phyloP scores from a whole-genome alignment of 768 basidiomycete species.

The Lentinula aciculospora region DNA sequence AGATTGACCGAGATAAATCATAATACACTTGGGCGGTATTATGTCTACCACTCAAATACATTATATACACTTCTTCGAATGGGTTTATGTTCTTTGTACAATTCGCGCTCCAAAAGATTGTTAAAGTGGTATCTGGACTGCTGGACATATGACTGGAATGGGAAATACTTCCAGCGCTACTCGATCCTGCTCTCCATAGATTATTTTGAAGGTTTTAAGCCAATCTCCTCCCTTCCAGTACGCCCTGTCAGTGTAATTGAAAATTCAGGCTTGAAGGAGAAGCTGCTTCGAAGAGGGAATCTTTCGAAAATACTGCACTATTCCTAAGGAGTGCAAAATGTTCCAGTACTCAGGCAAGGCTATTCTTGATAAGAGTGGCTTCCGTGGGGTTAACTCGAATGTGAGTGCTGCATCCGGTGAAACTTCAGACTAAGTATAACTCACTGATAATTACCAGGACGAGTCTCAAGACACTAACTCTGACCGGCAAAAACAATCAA shows the following conservation, averaged over 20 bases:
- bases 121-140: not conserved
- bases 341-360: not conserved
- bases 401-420: not conserved
- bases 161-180: not conserved
- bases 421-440: not conserved
- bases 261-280: not conserved
- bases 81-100: not conserved
- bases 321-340: not conserved
- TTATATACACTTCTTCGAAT: no score
- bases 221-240: not conserved
- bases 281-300: not conserved
- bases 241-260: not conserved
- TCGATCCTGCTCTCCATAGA: not conserved
- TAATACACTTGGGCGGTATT: no score
- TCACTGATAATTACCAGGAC: not conserved
- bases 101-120: not conserved
- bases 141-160: not conserved
- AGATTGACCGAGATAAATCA: no score
- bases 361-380: not conserved
- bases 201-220: not conserved
- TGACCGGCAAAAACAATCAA: not conserved
- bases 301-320: not conserved
- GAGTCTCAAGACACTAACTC: not conserved
- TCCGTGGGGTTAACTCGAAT: not conserved
- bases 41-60: no score